Evolutionary conservation across 1,284 basidiomycete genomes (phyloP).

Genomic region (Stereum hirsutum): DNA sequence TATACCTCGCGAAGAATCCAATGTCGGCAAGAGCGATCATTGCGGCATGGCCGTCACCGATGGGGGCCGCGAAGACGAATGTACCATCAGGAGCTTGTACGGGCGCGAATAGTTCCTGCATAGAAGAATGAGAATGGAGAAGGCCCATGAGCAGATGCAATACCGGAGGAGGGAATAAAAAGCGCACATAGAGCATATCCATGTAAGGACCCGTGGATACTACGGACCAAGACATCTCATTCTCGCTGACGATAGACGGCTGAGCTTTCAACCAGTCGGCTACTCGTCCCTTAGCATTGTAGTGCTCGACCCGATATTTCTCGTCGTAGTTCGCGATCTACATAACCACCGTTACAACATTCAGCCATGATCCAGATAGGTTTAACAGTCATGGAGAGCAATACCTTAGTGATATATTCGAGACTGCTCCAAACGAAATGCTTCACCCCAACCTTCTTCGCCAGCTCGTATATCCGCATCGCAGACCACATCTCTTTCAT

Average conservation of each 20-base stretch:
- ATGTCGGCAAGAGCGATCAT: constrained; percentile 24
- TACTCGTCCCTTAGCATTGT: constrained; percentile 35
- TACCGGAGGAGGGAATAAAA: constrained; percentile 20
- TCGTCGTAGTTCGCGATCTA: constrained; percentile 11
- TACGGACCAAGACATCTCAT: constrained; percentile 30
- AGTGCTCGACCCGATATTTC: constrained; percentile 22
- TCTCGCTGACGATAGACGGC: constrained; percentile 24
- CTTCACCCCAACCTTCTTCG: constrained; percentile 25
- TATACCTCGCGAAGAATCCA: constrained; percentile 26
- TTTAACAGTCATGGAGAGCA: background rate
- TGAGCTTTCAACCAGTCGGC: constrained; percentile 33
- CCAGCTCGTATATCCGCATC: constrained; percentile 37
- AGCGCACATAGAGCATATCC: constrained; percentile 31
- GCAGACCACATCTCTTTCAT: constrained; percentile 30
- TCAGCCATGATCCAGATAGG: background rate
- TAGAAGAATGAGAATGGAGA: background rate
- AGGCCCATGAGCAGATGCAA: background rate
- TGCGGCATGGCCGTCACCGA: constrained; percentile 19
- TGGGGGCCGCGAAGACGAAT: constrained; percentile 22
- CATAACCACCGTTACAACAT: background rate
- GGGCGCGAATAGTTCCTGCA: constrained; percentile 28
- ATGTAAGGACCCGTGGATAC: constrained; percentile 35
- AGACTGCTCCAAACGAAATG: constrained; percentile 32
- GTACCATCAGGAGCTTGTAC: constrained; percentile 30
- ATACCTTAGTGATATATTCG: constrained; percentile 29